Conservation (phyloP, 768 basidiomycete species). For the Termitomyces sp. region DNA sequence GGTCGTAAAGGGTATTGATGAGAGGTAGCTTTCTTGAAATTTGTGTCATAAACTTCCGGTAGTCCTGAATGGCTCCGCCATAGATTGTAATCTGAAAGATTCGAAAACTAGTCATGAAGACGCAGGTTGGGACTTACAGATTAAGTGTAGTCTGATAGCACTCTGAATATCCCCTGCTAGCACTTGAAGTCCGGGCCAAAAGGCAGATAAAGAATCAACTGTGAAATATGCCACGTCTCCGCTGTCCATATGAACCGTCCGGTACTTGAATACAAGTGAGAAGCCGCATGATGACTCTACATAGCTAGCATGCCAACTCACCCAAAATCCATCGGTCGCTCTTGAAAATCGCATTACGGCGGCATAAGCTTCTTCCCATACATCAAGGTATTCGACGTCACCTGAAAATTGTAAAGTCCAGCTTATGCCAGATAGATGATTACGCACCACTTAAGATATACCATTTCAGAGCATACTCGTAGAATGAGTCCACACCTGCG, state of each 20-base stretch:
- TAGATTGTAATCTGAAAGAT: conserved; percentile 74
- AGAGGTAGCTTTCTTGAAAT: conserved; percentile 64
- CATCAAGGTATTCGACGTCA: conserved; percentile 74
- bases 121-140: conserved; percentile 46
- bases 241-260: conserved; percentile 72
- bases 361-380: conserved; percentile 80
- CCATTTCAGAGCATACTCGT: conserved; percentile 92
- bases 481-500: conserved; percentile 94
- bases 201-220: conserved; percentile 95
- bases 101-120: not conserved
- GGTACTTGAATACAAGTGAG: conserved; percentile 56
- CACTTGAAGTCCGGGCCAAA: conserved; percentile 96
- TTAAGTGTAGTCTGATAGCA: conserved; percentile 88
- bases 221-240: conserved; percentile 72
- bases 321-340: conserved; percentile 84
- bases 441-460: conserved; percentile 74
- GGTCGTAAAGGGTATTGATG: conserved; percentile 79
- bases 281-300: not conserved
- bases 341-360: conserved; percentile 84
- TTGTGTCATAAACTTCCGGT: conserved; percentile 90
- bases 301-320: conserved; percentile 26
- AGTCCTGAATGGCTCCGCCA: conserved; percentile 86
- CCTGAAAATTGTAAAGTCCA: conserved; percentile 32
- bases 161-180: conserved; percentile 80
- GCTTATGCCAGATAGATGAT: not conserved